Evolutionary conservation across 1,284 basidiomycete genomes (phyloP).

Genomic region (Rhodotorula mucilaginosa): DNA sequence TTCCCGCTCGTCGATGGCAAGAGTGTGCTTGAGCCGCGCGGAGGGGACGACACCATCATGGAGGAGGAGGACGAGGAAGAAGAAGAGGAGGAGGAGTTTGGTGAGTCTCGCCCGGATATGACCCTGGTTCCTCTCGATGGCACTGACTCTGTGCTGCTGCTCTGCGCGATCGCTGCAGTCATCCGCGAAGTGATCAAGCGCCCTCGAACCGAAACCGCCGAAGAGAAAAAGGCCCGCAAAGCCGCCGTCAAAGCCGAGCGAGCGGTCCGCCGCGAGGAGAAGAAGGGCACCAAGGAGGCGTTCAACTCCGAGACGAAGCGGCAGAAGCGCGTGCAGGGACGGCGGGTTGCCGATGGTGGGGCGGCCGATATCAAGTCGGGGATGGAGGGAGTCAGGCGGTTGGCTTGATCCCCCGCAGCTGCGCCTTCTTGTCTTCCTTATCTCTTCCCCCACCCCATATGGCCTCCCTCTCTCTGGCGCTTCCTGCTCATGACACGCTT

Average conservation of each 20-base stretch:
- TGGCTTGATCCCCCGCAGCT: slow-evolving; percentile 20
- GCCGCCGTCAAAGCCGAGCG: slow-evolving; percentile 79
- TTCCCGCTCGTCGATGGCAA: slow-evolving; percentile 59
- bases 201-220: slow-evolving; percentile 72
- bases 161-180: background rate
- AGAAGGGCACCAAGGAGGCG: slow-evolving; percentile 72
- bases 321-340: slow-evolving; percentile 52
- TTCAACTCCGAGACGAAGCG: slow-evolving; percentile 72
- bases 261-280: slow-evolving; percentile 67
- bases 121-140: background rate
- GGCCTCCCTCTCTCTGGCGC: background rate
- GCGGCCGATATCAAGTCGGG: slow-evolving; percentile 37
- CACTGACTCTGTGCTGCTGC: no score
- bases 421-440: background rate
- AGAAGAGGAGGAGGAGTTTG: slow-evolving; percentile 33
- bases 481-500: no score
- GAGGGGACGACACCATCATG: slow-evolving; percentile 33
- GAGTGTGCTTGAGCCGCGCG: slow-evolving; percentile 31
- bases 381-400: slow-evolving; percentile 28
- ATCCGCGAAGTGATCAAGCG: slow-evolving; percentile 57
- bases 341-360: slow-evolving; percentile 33
- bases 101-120: slow-evolving; percentile 8
- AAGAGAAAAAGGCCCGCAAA: slow-evolving; percentile 85
- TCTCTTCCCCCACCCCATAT: background rate
- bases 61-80: slow-evolving; percentile 36